phyloP scores from a whole-genome alignment of 768 basidiomycete species.

The Mycena galopus region DNA sequence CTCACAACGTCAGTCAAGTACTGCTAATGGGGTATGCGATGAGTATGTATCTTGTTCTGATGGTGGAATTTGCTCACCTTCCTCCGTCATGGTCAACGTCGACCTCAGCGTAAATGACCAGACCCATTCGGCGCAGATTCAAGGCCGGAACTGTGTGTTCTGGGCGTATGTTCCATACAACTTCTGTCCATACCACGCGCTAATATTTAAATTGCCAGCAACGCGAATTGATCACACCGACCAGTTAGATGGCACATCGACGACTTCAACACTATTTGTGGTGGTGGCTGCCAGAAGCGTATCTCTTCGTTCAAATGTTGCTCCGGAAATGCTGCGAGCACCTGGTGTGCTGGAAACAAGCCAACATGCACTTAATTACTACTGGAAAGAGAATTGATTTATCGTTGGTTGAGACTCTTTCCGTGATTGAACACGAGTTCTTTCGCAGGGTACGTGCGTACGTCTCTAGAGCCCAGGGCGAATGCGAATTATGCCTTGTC shows the following conservation, averaged over 20 bases:
- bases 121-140: neutral
- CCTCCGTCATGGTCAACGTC: slow-evolving; percentile 4
- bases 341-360: slow-evolving; percentile 13
- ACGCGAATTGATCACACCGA: slow-evolving; percentile 3
- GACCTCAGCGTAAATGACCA: slow-evolving; percentile 13
- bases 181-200: neutral
- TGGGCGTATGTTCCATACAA: slow-evolving; percentile 2
- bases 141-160: slow-evolving; percentile 10
- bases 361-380: slow-evolving; percentile 1
- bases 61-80: slow-evolving; percentile 1
- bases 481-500: too few species aligned
- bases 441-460: too few species aligned
- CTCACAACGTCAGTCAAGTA: slow-evolving; percentile 5
- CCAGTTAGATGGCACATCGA: slow-evolving; percentile 8
- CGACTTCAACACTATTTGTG: slow-evolving; percentile 2
- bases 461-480: too few species aligned
- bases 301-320: slow-evolving; percentile 15
- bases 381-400: slow-evolving; percentile 8
- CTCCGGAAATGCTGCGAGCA: slow-evolving; percentile 2
- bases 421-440: too few species aligned
- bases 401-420: neutral
- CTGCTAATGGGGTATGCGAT: neutral
- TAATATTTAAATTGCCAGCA: slow-evolving; percentile 1
- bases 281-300: slow-evolving; percentile 1
- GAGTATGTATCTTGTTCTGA: neutral